phyloP scores from a whole-genome alignment of 192 early-diverging fungal genomes.

The Coemansia umbellata region DNA sequence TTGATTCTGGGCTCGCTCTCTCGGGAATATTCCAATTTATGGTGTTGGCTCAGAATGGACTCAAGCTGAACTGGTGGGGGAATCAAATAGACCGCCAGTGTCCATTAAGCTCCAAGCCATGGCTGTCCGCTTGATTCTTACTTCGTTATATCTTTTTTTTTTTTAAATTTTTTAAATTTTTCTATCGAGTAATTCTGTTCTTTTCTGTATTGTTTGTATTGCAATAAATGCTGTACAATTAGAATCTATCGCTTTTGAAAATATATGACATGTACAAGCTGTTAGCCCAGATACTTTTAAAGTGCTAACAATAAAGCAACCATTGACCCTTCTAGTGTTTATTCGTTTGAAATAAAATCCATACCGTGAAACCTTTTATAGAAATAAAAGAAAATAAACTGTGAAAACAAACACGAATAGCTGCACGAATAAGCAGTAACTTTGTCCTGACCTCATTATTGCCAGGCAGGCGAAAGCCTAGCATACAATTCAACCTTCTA shows the following conservation, averaged over 20 bases:
- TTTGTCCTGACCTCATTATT: not conserved
- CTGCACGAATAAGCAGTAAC: no score
- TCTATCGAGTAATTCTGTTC: not conserved
- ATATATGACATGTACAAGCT: no score
- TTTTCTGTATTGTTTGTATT: no score
- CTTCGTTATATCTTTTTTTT: not conserved
- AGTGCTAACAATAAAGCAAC: no score
- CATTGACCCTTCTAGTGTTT: no score
- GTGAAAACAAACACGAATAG: not conserved
- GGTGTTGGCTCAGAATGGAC: constrained; percentile 39
- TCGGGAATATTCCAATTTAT: constrained; percentile 51
- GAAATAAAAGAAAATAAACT: not conserved
- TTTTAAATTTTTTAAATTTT: not conserved
- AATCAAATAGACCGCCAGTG: constrained; percentile 47
- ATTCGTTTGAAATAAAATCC: no score
- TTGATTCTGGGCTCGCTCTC: constrained; percentile 56
- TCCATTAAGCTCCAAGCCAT: constrained; percentile 38
- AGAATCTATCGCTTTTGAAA: no score
- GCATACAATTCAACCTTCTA: constrained; percentile 45
- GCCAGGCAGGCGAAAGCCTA: constrained; percentile 47
- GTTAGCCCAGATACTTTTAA: no score
- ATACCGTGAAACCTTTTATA: no score
- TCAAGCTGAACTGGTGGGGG: constrained; percentile 53
- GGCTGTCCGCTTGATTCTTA: constrained; percentile 12
- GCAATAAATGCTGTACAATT: no score